A percentile compares a stretch with the other conserved stretches of the same genome.
Conservation (phyloP, 345 rosid species). For the Boechera stricta region DNA sequence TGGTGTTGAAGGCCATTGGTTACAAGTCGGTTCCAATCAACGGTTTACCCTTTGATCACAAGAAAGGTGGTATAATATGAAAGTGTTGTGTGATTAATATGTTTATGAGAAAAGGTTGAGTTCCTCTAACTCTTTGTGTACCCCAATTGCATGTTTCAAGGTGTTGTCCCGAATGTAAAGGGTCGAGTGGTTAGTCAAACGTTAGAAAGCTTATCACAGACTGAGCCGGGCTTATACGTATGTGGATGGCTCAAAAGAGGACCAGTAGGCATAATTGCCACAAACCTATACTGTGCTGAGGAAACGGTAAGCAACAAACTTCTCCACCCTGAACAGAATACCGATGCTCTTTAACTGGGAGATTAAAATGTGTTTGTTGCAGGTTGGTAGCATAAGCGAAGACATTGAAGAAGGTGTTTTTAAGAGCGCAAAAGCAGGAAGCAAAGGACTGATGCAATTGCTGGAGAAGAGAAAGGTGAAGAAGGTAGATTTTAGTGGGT, state of each 20-base stretch:
- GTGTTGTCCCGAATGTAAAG: conserved; percentile 69
- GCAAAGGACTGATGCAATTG: conserved; percentile 69
- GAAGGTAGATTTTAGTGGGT: conserved; percentile 57
- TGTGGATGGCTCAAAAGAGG: conserved; percentile 98
- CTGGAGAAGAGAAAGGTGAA: conserved; percentile 55
- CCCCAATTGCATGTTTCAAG: conserved; percentile 46
- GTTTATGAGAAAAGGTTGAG: not conserved
- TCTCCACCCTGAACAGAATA: not conserved
- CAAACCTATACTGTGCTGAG: conserved; percentile 90
- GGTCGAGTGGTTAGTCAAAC: conserved; percentile 70
- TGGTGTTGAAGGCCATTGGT: conserved; percentile 92
- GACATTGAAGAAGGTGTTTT: conserved; percentile 63
- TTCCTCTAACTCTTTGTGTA: not conserved
- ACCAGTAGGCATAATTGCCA: conserved; percentile 86
- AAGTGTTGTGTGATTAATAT: conserved; percentile 6
- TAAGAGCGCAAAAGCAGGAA: conserved; percentile 57
- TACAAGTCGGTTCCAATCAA: conserved; percentile 78
- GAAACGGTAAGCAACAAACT: conserved; percentile 73
- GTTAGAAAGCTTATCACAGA: conserved; percentile 49
- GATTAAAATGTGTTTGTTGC: conserved; percentile 10
- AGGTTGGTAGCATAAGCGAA: conserved; percentile 79
- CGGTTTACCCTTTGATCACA: conserved; percentile 81
- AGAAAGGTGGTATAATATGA: conserved; percentile 55
- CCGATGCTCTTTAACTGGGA: conserved; percentile 20
- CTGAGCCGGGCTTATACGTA: conserved; percentile 79